A percentile compares a stretch with the other conserved stretches of the same genome.
phyloP scores from a whole-genome alignment of 2,329 filamentous ascomycete genomes.

The Neonectria punicea region DNA sequence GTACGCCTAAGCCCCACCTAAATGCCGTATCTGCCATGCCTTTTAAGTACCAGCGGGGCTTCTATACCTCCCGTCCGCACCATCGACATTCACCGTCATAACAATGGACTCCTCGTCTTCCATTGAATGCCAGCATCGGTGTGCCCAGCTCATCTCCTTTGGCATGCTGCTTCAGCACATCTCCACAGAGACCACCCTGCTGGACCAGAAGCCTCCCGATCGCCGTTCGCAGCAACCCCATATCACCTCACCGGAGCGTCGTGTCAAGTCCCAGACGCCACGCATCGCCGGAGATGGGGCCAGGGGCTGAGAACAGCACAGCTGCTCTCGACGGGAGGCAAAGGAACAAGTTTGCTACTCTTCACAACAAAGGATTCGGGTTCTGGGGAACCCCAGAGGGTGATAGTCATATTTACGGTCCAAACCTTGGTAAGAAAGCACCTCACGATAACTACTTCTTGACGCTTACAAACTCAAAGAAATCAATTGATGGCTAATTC shows the following conservation, averaged over 20 bases:
- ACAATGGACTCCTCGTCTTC: conserved; percentile 34
- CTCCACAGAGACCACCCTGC: conserved; percentile 43
- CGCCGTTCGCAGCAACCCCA: conserved; percentile 3
- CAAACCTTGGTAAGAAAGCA: conserved; percentile 7
- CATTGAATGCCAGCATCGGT: conserved; percentile 44
- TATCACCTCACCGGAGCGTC: conserved; percentile 14
- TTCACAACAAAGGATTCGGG: neutral
- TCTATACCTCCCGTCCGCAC: neutral
- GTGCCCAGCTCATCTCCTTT: conserved; percentile 50
- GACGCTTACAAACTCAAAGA: conserved; percentile 30
- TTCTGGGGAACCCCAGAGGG: too few species aligned
- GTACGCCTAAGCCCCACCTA: neutral
- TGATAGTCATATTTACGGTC: neutral
- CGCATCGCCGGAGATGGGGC: conserved; percentile 18
- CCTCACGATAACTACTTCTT: conserved; percentile 1
- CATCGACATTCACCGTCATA: neutral
- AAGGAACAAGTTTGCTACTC: neutral
- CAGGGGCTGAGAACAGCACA: conserved; percentile 24
- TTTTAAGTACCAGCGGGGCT: too few species aligned
- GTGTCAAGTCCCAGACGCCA: conserved; percentile 25
- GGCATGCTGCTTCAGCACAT: conserved; percentile 50
- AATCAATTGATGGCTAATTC: conserved; percentile 36
- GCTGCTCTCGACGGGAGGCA: neutral
- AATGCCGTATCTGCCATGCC: neutral
- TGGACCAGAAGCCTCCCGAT: conserved; percentile 24